Base-by-base conservation (phyloP, 306 rosid genomes). In the Quercus aquifolioides region DNA sequence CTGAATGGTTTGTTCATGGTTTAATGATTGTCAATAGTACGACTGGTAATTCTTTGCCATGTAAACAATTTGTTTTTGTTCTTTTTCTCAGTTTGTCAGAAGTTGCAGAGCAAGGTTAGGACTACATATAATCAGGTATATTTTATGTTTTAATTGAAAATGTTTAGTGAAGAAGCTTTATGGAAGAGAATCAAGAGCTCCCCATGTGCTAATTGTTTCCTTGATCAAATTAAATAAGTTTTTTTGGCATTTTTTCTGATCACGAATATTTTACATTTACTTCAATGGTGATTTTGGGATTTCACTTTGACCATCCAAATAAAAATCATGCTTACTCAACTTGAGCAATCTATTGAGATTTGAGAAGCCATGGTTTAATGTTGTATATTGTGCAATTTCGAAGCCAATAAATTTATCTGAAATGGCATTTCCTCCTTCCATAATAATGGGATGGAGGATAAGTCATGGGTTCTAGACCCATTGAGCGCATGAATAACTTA, bases 31-130 rank as follows among this genome's bases (percentile, higher is more conserved):
- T 69, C 55, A 69, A 17, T 43, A 38, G 20, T 15, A 62, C 3
- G 8, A 59, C 13, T 9, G 18, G 10, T 15, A 41, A 55, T 54
- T 49, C 55, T 64, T 21, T 30, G 8, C 15, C 41, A 18, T 19
- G 38, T 12, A 30, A 65, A 25, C 26, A 30, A 52, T n/a, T 75
- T 1, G 12, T 43, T 17, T 38, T 46, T 26, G 14, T 59, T 55
- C 12, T 63, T 41, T 38, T 63, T 56, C 76, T 62, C 75, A 85
- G 88, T 85, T 67, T 74, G 80, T 46, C 65, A 75, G 70, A 77
- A 67, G 67, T 33, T 84, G 74, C 73, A 76, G 80, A 77, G 55
- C 59, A 84, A 84, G 72, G 87, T 83, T 70, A 80, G 76, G 49
- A 73, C 87, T 26, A 80, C 87, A 58, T 76, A 76, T 52, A 49